Conservation (phyloP, 192 early-diverging fungal genomes). For the Podila horticola region DNA sequence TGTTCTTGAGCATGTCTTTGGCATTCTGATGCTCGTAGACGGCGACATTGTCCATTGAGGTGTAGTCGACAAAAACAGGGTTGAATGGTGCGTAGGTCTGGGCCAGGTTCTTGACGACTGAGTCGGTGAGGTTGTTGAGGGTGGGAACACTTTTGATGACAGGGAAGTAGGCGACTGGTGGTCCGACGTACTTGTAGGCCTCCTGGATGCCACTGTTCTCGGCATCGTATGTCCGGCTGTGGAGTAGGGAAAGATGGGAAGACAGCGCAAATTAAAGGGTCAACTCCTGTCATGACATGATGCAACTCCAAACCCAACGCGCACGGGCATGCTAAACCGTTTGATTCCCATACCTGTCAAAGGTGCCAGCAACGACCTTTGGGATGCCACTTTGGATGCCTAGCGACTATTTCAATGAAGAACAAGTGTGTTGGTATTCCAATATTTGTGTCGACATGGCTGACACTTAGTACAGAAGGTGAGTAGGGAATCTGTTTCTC, state of each 20-base stretch:
- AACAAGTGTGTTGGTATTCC: slow-evolving; percentile 1
- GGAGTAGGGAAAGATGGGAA: no score
- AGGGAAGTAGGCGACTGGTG: slow-evolving; percentile 26
- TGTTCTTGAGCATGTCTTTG: slow-evolving; percentile 47
- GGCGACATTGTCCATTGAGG: slow-evolving; percentile 35
- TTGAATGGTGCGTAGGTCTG: slow-evolving; percentile 13
- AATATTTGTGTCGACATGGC: neutral
- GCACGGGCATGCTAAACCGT: no score
- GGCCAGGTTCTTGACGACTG: slow-evolving; percentile 8
- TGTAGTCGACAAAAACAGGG: slow-evolving; percentile 36
- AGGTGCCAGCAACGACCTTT: slow-evolving; percentile 28
- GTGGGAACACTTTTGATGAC: slow-evolving; percentile 21
- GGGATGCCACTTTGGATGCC: slow-evolving; percentile 47
- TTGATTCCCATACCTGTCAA: slow-evolving; percentile 24
- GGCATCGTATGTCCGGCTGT: slow-evolving; percentile 7
- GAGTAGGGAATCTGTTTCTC: neutral
- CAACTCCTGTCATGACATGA: no score
- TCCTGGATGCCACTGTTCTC: slow-evolving; percentile 18
- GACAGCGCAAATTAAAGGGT: no score
- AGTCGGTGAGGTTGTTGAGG: slow-evolving; percentile 30
- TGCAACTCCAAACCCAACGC: no score
- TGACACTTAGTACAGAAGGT: neutral
- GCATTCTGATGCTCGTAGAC: slow-evolving; percentile 44
- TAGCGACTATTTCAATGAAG: slow-evolving; percentile 8
- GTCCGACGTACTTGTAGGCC: neutral